Evolutionary conservation across 1,284 basidiomycete genomes (phyloP).

Genomic region (Athelia sp.): DNA sequence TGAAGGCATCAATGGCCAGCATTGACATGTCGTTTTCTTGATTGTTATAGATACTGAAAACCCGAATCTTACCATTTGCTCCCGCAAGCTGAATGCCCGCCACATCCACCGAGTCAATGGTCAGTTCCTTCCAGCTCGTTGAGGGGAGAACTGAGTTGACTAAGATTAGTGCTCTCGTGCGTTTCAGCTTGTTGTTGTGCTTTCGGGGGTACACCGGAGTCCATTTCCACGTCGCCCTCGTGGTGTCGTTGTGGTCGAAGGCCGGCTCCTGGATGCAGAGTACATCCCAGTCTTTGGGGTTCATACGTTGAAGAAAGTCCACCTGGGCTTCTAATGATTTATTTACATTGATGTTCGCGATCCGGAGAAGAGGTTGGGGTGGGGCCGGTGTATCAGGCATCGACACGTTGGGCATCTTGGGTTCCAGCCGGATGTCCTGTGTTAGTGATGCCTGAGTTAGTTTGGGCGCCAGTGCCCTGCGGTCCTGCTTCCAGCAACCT

Average conservation of each 20-base stretch:
- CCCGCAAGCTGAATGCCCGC: conserved; percentile 17
- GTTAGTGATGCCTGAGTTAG: not conserved
- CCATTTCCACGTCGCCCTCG: conserved; percentile 9
- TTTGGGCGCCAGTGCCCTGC: not conserved
- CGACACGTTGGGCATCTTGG: not conserved
- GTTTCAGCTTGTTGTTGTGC: not conserved
- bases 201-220: conserved; percentile 11
- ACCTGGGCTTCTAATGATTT: not conserved
- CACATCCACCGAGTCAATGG: conserved; percentile 17
- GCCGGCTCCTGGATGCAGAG: conserved; percentile 22
- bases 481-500: no score
- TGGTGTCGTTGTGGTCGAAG: conserved; percentile 10
- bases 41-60: conserved; percentile 26
- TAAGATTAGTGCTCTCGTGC: conserved; percentile 17
- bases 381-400: not conserved
- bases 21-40: conserved; percentile 9
- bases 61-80: conserved; percentile 5
- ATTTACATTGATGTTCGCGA: not conserved
- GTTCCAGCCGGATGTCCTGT: not conserved
- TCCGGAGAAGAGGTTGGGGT: conserved; percentile 5
- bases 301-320: conserved; percentile 3
- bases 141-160: conserved; percentile 18
- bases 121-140: conserved; percentile 16
- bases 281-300: conserved; percentile 14
- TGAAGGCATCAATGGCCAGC: conserved; percentile 3